Conservation (phyloP, 2,329 filamentous ascomycete species). For the Penicillium crustosum region DNA sequence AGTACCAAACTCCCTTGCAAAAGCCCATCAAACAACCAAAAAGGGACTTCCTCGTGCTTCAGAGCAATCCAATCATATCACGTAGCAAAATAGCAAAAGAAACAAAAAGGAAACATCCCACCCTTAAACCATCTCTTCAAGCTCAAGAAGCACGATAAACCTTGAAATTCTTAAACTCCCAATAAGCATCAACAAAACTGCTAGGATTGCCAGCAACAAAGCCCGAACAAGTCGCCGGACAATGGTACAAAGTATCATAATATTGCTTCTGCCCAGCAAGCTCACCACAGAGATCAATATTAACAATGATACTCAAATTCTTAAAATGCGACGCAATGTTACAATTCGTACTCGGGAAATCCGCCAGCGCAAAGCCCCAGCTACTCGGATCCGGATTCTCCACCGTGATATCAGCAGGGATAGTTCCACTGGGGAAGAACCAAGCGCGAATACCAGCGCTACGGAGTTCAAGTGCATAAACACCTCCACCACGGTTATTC, state of each 20-base stretch:
- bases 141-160: slow-evolving; percentile 51
- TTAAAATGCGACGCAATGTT: slow-evolving; percentile 60
- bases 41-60: neutral
- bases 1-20: too few relatives aligned
- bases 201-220: slow-evolving; percentile 59
- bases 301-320: slow-evolving; percentile 66
- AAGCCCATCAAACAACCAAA: neutral
- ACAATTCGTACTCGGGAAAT: slow-evolving; percentile 65
- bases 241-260: slow-evolving; percentile 36
- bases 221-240: slow-evolving; percentile 57
- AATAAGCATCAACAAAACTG: slow-evolving; percentile 61
- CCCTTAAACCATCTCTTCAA: neutral
- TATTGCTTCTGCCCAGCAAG: slow-evolving; percentile 44
- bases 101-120: neutral
- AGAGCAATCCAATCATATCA: neutral
- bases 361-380: slow-evolving; percentile 64
- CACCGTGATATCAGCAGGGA: slow-evolving; percentile 55
- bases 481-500: slow-evolving; percentile 57
- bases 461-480: slow-evolving; percentile 63
- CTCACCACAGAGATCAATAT: slow-evolving; percentile 65
- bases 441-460: slow-evolving; percentile 62
- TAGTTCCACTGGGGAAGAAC: slow-evolving; percentile 54
- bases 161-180: slow-evolving; percentile 63
- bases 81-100: neutral
- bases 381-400: slow-evolving; percentile 58